Evolutionary conservation across 2,329 filamentous ascomycete genomes (phyloP).

Genomic region (Verticillium isaacii): DNA sequence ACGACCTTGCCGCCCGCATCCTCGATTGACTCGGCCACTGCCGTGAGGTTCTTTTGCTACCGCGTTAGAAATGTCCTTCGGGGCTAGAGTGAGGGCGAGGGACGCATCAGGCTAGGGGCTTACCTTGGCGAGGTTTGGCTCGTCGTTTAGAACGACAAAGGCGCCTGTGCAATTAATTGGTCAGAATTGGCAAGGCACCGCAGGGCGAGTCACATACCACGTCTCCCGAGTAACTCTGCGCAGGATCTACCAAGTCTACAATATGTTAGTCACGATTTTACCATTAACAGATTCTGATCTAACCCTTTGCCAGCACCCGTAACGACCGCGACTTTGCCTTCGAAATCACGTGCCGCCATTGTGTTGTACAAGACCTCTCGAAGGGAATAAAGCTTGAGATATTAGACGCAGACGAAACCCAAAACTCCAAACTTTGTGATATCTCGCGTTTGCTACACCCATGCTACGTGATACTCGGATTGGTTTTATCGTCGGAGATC

Average conservation of each 20-base stretch:
- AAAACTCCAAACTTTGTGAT: too few relatives aligned
- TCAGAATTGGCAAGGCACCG: neutral
- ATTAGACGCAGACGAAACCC: too few relatives aligned
- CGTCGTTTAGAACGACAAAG: neutral
- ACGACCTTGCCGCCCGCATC: conserved; percentile 89
- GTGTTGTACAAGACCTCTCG: neutral
- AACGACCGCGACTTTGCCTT: conserved; percentile 77
- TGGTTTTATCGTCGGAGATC: too few relatives aligned
- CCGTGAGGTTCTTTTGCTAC: conserved; percentile 14
- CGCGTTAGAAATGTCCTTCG: too few relatives aligned
- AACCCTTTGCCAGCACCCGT: conserved; percentile 71
- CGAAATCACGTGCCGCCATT: conserved; percentile 41
- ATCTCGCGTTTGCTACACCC: too few relatives aligned
- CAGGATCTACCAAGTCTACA: conserved; percentile 64
- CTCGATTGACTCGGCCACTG: conserved; percentile 79
- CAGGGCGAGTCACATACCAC: conserved; percentile 67
- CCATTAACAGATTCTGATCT: neutral
- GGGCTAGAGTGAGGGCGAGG: too few relatives aligned
- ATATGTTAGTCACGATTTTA: neutral
- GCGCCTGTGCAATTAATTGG: neutral
- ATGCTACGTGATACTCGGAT: too few relatives aligned
- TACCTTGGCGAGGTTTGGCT: conserved; percentile 28
- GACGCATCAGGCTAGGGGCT: conserved; percentile 23
- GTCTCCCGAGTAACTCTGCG: conserved; percentile 83
- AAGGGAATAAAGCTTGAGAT: too few relatives aligned